Percentiles rank a stretch among this genome's conserved stretches.
phyloP scores from a whole-genome alignment of 208 protist species.

The Angomonas ambiguus region DNA sequence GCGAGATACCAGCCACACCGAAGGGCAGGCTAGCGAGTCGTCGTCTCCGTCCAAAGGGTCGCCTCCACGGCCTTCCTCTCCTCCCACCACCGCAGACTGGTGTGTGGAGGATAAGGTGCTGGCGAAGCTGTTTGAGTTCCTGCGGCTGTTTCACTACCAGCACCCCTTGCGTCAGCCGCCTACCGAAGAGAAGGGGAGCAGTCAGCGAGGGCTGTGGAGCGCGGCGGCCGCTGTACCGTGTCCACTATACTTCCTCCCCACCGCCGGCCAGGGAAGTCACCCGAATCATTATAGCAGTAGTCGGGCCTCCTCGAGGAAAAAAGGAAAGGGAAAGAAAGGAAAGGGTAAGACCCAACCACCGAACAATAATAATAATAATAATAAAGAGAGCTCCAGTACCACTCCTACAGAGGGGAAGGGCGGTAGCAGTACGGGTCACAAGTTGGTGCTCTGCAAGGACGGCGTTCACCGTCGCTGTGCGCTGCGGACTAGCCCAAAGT shows the following conservation, averaged over 20 bases:
- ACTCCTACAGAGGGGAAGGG: neutral
- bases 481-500: neutral
- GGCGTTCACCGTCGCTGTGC: conserved; percentile 15
- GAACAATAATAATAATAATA: neutral
- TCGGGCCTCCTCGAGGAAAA: too few species aligned
- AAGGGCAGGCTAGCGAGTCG: neutral
- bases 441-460: conserved; percentile 8
- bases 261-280: neutral
- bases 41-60: neutral
- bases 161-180: conserved; percentile 23
- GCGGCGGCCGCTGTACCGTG: conserved; percentile 10
- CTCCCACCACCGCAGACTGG: conserved; percentile 26
- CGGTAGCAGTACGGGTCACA: neutral
- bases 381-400: too few species aligned
- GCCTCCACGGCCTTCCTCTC: neutral
- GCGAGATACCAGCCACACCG: neutral
- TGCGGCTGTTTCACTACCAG: conserved; percentile 71
- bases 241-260: conserved; percentile 5
- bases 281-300: neutral
- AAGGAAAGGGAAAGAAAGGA: neutral
- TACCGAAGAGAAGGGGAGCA: neutral
- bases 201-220: conserved; percentile 14
- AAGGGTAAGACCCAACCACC: neutral
- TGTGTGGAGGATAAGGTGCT: conserved; percentile 69
- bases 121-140: conserved; percentile 62